Percentiles rank a stretch among this genome's conserved stretches.
Conservation (phyloP, 2,329 filamentous ascomycete genomes). For the Escovopsis sp. region DNA sequence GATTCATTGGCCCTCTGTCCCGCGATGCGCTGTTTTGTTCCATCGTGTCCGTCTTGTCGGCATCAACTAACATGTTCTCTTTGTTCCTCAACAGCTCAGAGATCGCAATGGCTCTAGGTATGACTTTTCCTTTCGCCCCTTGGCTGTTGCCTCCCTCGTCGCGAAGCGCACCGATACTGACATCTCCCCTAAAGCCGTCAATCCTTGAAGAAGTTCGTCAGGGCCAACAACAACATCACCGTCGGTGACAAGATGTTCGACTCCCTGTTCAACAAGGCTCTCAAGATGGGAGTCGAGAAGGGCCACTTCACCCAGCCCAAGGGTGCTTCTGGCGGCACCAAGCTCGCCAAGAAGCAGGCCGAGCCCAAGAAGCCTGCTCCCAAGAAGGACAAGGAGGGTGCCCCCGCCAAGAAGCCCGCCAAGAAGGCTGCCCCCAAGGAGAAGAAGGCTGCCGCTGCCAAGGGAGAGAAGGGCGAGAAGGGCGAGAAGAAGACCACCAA, state of each 20-base stretch:
- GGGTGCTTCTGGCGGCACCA: constrained; percentile 80
- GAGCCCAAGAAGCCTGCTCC: constrained; percentile 24
- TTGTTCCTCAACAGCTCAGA: constrained; percentile 36
- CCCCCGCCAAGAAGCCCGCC: constrained; percentile 19
- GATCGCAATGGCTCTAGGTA: constrained; percentile 43
- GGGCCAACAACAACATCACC: constrained; percentile 37
- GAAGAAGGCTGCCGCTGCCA: constrained; percentile 18
- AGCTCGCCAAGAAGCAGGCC: constrained; percentile 68
- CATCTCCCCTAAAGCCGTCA: constrained; percentile 30
- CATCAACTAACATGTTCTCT: constrained; percentile 23
- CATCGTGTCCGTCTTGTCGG: neutral
- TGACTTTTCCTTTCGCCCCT: neutral
- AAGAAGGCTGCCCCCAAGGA: constrained; percentile 17
- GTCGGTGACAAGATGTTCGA: constrained; percentile 43
- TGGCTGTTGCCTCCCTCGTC: neutral
- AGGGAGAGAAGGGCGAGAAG: constrained; percentile 13
- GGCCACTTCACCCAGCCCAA: constrained; percentile 82
- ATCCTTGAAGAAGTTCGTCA: constrained; percentile 47
- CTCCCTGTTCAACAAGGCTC: constrained; percentile 72
- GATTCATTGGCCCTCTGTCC: neutral
- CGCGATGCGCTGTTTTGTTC: neutral
- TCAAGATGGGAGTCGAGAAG: constrained; percentile 71
- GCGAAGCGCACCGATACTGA: constrained; percentile 8
- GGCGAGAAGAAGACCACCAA: constrained; percentile 10
- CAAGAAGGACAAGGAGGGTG: constrained; percentile 20